These are phyloP conservation scores for Puccinia coronata DNA, from an alignment of 1,284 basidiomycete species.

Conservation along the genomic window DNA sequence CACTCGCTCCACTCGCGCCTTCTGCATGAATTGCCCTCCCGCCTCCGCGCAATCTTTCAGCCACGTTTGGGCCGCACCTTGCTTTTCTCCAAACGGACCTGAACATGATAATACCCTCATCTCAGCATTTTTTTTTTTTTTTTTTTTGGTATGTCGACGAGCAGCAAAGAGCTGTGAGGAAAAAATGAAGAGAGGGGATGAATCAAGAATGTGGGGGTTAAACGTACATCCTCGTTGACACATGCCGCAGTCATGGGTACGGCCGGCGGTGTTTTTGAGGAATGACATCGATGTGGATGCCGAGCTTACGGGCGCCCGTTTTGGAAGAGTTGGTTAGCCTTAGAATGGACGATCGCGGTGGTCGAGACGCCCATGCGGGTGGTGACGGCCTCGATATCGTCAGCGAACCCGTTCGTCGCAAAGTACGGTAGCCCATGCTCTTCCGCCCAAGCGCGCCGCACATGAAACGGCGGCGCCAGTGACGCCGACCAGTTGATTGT, in stretches of 20 bases:
- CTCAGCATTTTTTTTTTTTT: too few relatives aligned
- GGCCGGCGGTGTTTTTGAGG: constrained; percentile 61
- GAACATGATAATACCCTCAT: too few relatives aligned
- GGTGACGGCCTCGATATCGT: constrained; percentile 57
- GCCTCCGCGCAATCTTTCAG: constrained; percentile 59
- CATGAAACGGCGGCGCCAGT: constrained; percentile 59
- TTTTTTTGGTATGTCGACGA: too few relatives aligned
- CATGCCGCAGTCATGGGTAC: constrained; percentile 60
- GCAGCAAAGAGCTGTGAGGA: too few relatives aligned
- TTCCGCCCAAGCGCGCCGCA: constrained; percentile 60
- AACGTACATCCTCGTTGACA: constrained; percentile 59
- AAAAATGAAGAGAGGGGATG: too few relatives aligned
- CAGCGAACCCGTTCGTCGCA: constrained; percentile 55
- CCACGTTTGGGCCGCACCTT: constrained; percentile 58
- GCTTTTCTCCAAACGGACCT: constrained; percentile 57
- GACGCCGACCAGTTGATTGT: constrained; percentile 63
- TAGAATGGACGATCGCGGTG: constrained; percentile 57
- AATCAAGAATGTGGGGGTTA: too few relatives aligned
- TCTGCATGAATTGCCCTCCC: constrained; percentile 58
- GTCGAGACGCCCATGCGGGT: constrained; percentile 57
- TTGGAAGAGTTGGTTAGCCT: constrained; percentile 57
- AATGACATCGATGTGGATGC: constrained; percentile 57
- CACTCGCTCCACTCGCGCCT: constrained; percentile 59
- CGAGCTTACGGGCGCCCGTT: constrained; percentile 57
- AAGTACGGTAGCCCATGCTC: constrained; percentile 58